Base-by-base conservation (phyloP, 441 rosid genomes). In the Rhodomyrtus psidioides region DNA sequence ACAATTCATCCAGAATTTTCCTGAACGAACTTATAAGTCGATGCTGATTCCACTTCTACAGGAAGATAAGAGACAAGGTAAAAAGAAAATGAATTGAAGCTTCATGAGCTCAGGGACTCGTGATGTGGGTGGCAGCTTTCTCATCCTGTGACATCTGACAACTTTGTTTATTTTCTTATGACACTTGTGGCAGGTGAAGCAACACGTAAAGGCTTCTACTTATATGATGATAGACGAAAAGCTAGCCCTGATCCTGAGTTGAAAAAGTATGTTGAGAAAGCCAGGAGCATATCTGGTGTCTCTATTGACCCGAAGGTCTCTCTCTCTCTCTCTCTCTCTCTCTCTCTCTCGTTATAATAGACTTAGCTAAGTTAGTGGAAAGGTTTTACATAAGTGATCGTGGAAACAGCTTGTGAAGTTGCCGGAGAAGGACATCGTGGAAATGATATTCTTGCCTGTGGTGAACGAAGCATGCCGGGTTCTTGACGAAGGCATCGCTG, bases 391-490 rank as follows among this genome's bases (percentile, higher is more conserved):
- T 85, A 70, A 70, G 79, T 84, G 74, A 86, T 85, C 57, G 26
- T 85, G 58, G 60, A 23, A 86, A 87, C 95, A 96, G 99, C 88
- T 96, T 83, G 92, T 82, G 84, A 95, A 94, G 70, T 89, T 97
- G 76, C 85, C 95, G 0, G 98, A 97, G 83, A 94, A 91, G 88
- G 98, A 96, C 89, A 95, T 97, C 34, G 91, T 96, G 83, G 99
- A 96, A 91, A 97, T 95, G 99, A 88, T 92, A 82, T 94, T 97
- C 92, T 94, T 97, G 83, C 99, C 99, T 1, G 98, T 97, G 75
- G 98, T 97, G 84, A 97, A 97, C n/a, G 99, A 97, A 88, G 97
- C 99, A 55, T 97, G 99, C 86, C 92, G 98, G 82, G 95, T 97
- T 84, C 92, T 94, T 49, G 97, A 96, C 6, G 99, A 97, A 91